These are phyloP conservation scores for Tuber melanosporum DNA, from an alignment of 495 filamentous ascomycete species.

Conservation along the genomic window DNA sequence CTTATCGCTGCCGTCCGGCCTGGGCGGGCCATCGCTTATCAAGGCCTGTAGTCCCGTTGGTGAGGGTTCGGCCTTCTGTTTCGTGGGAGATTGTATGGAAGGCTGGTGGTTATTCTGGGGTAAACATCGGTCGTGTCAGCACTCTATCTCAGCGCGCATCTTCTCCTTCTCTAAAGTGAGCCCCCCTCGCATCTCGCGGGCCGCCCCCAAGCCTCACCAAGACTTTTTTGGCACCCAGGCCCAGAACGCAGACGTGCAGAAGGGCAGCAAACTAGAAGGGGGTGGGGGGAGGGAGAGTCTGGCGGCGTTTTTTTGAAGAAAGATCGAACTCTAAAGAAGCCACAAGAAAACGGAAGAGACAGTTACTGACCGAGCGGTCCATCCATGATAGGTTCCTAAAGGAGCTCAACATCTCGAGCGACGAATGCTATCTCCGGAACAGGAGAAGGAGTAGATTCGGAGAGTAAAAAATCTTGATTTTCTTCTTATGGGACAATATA, in stretches of 20 bases:
- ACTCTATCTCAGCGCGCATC: constrained; percentile 29
- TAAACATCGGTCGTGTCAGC: constrained; percentile 30
- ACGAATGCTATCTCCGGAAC: constrained; percentile 9
- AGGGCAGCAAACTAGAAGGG: constrained; percentile 5
- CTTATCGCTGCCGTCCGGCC: constrained; percentile 83
- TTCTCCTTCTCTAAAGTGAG: constrained; percentile 16
- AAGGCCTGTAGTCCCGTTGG: constrained; percentile 33
- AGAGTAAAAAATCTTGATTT: background rate
- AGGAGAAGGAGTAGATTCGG: background rate
- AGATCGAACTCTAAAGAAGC: background rate
- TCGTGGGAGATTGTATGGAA: constrained; percentile 28
- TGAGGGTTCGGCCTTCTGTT: constrained; percentile 34
- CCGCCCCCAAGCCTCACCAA: constrained; percentile 28
- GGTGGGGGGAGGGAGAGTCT: background rate
- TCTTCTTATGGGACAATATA: background rate
- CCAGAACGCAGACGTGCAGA: constrained; percentile 18
- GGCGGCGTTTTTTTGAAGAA: constrained; percentile 10
- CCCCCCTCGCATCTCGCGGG: constrained; percentile 29
- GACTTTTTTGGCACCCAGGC: constrained; percentile 18
- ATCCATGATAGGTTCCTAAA: constrained; percentile 36
- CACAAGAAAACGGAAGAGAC: constrained; percentile 9
- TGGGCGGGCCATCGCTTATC: constrained; percentile 36
- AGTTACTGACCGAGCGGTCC: constrained; percentile 36
- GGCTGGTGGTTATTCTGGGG: constrained; percentile 30
- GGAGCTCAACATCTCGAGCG: constrained; percentile 38